Evolutionary conservation across 2,329 filamentous ascomycete species (phyloP), one percentile per base, ranked within the genome.

Genomic region (Nothophoma quercina): DNA sequence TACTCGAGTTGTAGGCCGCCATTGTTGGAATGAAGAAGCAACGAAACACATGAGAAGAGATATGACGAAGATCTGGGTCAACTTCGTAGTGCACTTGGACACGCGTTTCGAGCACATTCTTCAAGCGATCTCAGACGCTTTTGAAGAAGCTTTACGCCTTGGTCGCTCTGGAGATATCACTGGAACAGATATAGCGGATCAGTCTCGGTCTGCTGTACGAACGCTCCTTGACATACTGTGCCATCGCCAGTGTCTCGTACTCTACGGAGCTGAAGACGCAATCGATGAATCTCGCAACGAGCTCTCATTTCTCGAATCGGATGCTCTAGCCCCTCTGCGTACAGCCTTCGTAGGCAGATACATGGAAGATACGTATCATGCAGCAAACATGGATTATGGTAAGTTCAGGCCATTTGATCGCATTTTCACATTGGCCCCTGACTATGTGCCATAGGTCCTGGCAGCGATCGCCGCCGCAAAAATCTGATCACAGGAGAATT

Each of bases 1-100:
- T 3, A 79, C 77, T 0, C 0, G 3, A 0, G 29, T 34, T 0
- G 57, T 51, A 3, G 71, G 71, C 0, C 32, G 26, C 1, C 72
- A 56, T n/a, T 74, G 76, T 48, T 82, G 79, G 79, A 82, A 82
- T 42, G 63, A 75, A 40, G 77, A 81, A 59, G 74, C 74, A 0
- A 78, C 79, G 12, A 18, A 10, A 2, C 15, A 29, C 2, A 29
- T 40, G 23, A 29, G 21, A 9, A 29, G 25, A 7, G 38, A 40
- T 5, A 40, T 28, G 13, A 18, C 3, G 12, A 7, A 28, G 12
- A 9, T 19, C 36, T 39, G 22, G 36, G 8, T n/a, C n/a, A n/a
- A n/a, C n/a, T n/a, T n/a, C n/a, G n/a, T n/a, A n/a, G n/a, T n/a
- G n/a, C n/a, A n/a, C n/a, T n/a, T n/a, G n/a, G n/a, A n/a, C n/a